Conservation (phyloP, 495 filamentous ascomycete species). For the Aspergillus cristatus region DNA sequence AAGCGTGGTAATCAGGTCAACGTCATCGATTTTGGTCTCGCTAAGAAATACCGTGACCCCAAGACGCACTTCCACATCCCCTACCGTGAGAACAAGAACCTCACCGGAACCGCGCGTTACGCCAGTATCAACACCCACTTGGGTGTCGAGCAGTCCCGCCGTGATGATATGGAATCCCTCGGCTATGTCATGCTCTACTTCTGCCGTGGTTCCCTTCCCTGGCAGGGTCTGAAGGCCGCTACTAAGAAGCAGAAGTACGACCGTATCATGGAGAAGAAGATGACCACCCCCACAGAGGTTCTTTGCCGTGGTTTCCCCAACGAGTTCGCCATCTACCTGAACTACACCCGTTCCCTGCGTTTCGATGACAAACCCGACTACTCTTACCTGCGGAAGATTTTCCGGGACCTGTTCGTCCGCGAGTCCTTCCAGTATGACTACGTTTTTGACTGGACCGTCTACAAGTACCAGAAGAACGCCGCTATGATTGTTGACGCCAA, state of each 20-base stretch:
- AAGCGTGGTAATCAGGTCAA: conserved; percentile 99
- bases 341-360: conserved; percentile 97
- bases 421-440: conserved; percentile 99
- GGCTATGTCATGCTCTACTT: conserved; percentile 99
- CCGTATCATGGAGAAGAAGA: conserved; percentile 99
- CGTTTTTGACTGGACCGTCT: conserved; percentile 99
- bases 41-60: conserved; percentile 99
- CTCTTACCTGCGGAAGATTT: conserved; percentile 99
- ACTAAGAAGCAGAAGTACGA: conserved; percentile 99
- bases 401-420: conserved; percentile 98
- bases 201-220: conserved; percentile 96
- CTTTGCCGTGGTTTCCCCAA: conserved; percentile 99
- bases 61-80: conserved; percentile 99
- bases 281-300: conserved; percentile 98
- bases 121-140: conserved; percentile 99
- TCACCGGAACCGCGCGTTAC: conserved; percentile 98
- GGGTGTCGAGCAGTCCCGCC: conserved; percentile 97
- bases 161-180: conserved; percentile 99
- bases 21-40: conserved; percentile 98
- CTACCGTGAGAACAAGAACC: conserved; percentile 99
- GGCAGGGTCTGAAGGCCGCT: conserved; percentile 99
- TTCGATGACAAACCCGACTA: conserved; percentile 99
- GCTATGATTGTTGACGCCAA: conserved; percentile 76
- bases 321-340: conserved; percentile 98
- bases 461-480: conserved; percentile 99